phyloP scores from a whole-genome alignment of 1,139 yeast genomes.

The Taphrina populina region DNA sequence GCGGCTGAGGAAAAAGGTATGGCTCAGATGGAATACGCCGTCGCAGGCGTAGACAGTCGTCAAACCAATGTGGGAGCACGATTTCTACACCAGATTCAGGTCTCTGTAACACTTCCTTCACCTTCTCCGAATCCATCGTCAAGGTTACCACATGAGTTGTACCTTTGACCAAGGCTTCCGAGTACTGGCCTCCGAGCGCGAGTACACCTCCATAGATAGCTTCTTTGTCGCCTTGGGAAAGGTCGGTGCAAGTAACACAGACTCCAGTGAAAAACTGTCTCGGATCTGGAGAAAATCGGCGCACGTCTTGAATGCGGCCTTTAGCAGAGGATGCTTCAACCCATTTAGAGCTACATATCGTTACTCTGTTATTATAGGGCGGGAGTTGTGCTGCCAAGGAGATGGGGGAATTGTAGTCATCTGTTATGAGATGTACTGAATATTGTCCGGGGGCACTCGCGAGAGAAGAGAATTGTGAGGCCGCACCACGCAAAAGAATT shows the following conservation, averaged over 20 bases:
- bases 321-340: slow-evolving; percentile 1
- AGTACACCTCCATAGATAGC: slow-evolving; percentile 64
- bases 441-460: slow-evolving; percentile 1
- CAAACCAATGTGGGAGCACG: slow-evolving; percentile 73
- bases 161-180: slow-evolving; percentile 61
- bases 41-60: slow-evolving; percentile 62
- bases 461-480: neutral
- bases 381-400: slow-evolving; percentile 17
- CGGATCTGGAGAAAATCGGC: slow-evolving; percentile 61
- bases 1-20: slow-evolving; percentile 51
- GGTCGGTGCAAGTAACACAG: slow-evolving; percentile 60
- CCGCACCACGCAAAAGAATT: slow-evolving; percentile 1
- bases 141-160: slow-evolving; percentile 76
- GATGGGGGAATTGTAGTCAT: slow-evolving; percentile 26
- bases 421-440: slow-evolving; percentile 20
- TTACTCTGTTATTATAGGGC: neutral
- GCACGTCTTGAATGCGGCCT: slow-evolving; percentile 16
- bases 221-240: slow-evolving; percentile 62
- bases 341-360: slow-evolving; percentile 16
- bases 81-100: slow-evolving; percentile 49
- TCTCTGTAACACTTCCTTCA: slow-evolving; percentile 37
- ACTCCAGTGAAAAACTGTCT: slow-evolving; percentile 61
- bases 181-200: slow-evolving; percentile 72
- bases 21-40: slow-evolving; percentile 55
- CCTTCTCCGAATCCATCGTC: slow-evolving; percentile 51